Percentiles rank a stretch among this genome's conserved stretches.
phyloP scores from a whole-genome alignment of 139 green algal species.

The Tetraselmis striata region DNA sequence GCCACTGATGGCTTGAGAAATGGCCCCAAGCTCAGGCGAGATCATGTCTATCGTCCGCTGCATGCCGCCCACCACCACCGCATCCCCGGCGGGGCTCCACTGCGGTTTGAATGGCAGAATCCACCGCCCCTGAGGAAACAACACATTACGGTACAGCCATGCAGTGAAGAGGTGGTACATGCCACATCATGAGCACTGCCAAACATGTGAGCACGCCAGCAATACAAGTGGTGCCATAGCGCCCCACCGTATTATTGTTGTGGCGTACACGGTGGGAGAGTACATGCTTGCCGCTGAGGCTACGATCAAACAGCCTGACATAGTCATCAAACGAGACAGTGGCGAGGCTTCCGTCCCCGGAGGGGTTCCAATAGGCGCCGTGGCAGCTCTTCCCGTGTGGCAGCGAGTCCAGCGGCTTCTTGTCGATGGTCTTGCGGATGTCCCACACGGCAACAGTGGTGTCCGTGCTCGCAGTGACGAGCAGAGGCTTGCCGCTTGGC shows the following conservation, averaged over 20 bases:
- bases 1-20: neutral
- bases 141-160: no score
- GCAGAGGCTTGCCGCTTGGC: neutral
- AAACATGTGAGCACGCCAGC: no score
- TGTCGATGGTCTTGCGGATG: neutral
- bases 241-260: neutral
- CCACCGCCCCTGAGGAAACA: neutral
- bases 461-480: neutral
- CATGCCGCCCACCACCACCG: neutral
- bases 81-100: neutral
- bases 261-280: neutral
- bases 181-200: no score
- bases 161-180: no score
- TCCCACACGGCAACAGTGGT: slow-evolving; percentile 6
- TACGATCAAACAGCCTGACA: neutral
- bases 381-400: neutral
- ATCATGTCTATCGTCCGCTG: neutral
- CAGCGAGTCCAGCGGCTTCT: neutral
- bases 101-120: neutral
- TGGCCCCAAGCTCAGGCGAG: neutral
- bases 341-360: neutral
- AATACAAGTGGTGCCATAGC: no score
- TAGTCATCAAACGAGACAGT: neutral
- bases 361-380: neutral
- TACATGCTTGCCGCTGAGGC: neutral